Evolutionary conservation across 31 red algal genomes (phyloP).

Genomic region (Odonthalia washingtoniensis): DNA sequence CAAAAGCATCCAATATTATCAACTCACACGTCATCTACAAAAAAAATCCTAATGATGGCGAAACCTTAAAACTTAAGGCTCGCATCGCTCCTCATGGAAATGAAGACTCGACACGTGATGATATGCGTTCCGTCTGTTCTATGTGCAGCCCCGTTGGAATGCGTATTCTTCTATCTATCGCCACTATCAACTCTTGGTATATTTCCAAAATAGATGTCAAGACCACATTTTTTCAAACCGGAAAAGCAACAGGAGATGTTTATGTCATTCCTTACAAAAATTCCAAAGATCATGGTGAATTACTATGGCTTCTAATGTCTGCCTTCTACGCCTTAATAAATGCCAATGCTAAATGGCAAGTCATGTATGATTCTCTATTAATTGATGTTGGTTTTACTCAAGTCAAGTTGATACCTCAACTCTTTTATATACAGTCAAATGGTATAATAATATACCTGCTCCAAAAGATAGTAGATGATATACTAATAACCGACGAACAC

Average conservation of each 20-base stretch:
- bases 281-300: background rate
- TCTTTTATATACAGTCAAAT: conserved; percentile 18
- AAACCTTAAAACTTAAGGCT: conserved; percentile 5
- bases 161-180: conserved; percentile 34
- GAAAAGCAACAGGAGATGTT: conserved; percentile 56
- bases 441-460: background rate
- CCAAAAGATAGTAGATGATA: conserved; percentile 8
- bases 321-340: conserved; percentile 20
- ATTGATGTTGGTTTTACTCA: background rate
- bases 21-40: conserved; percentile 21
- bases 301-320: conserved; percentile 26
- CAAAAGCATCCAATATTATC: conserved; percentile 25
- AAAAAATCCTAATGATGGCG: conserved; percentile 39
- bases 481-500: background rate
- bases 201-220: conserved; percentile 39
- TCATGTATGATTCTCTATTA: conserved; percentile 4
- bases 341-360: conserved; percentile 18
- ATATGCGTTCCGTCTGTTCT: conserved; percentile 29
- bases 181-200: background rate
- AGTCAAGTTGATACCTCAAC: background rate
- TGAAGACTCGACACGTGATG: background rate
- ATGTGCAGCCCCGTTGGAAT: conserved; percentile 25
- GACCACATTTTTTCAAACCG: conserved; percentile 36
- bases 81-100: conserved; percentile 39
- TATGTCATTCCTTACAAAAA: background rate